Evolutionary conservation across 768 basidiomycete species (phyloP), one percentile per base, ranked within the genome.

Genomic region (Suillus luteus): DNA sequence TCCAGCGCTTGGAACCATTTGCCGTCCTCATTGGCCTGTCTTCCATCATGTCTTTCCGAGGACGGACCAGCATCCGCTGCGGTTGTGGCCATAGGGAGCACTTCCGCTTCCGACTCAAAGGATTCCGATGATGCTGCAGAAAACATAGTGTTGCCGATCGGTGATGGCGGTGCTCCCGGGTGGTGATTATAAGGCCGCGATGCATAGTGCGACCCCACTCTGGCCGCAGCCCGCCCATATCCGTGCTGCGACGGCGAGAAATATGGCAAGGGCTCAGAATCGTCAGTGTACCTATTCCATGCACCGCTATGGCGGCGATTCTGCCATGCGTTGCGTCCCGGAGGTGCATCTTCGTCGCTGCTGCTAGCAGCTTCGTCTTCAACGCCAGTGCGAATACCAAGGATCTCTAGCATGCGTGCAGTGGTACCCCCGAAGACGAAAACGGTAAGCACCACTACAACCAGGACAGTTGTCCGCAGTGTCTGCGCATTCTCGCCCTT

Each of bases 341-440:
- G 27, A 58, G 73, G 61, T 52, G 62, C 67, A 24, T 86, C 87
- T 33, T 83, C 82, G 48, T 78, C 75, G 67, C 74, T 78, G 62
- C 75, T 77, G 60, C 81, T 82, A 43, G 82, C 95, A 2, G 83
- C 93, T 33, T 95, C 96, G 68, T 99, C 96, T 69, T 96, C 95
- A 0, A 99, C 92, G 0, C 96, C 96, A 0, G 93, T 96, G 12
- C 93, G 80, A 66, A 99, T 97, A 0, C 97, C 96, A n/a, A 98
- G 83, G 10, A 98, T 88, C 72, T 98, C 96, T 35, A 99, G 82
- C 97, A 99, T 99, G 57, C 95, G 83, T 14, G 93, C 88, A 0
- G 96, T 96, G n/a, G 97, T 98, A 2, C 97, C 96, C 0, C 97
- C 97, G 68, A 99, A 99, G 41, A 97, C 78, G 61, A 99, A 77